phyloP scores from a whole-genome alignment of 1,284 basidiomycete species.

The Amylostereum areolatum region DNA sequence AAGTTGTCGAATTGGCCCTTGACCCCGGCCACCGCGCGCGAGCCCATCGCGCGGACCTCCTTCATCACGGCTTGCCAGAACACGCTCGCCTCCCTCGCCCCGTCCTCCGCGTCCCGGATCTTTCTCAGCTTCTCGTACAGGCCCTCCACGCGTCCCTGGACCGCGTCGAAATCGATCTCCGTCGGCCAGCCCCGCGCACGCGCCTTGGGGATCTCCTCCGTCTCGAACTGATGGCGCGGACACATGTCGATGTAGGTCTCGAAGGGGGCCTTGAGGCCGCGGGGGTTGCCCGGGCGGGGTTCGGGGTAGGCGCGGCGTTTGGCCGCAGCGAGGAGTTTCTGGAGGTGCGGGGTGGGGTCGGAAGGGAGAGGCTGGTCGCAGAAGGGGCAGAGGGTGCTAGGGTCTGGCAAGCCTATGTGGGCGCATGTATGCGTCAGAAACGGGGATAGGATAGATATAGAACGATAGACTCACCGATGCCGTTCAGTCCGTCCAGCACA shows the following conservation, averaged over 20 bases:
- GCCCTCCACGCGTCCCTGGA: conserved; percentile 45
- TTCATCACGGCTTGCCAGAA: conserved; percentile 65
- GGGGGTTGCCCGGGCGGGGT: conserved; percentile 61
- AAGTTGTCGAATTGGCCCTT: conserved; percentile 70
- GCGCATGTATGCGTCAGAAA: conserved; percentile 24
- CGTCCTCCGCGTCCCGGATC: conserved; percentile 12
- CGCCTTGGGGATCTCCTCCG: conserved; percentile 62
- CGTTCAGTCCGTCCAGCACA: neutral
- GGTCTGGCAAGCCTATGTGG: conserved; percentile 44
- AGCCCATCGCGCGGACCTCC: conserved; percentile 57
- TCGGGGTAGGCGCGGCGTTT: conserved; percentile 48
- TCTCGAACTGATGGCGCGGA: conserved; percentile 72
- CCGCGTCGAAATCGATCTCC: conserved; percentile 52
- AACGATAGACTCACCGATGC: conserved; percentile 1
- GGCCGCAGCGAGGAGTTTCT: conserved; percentile 44
- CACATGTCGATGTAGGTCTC: conserved; percentile 60
- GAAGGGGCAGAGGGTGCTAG: conserved; percentile 66
- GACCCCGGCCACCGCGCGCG: conserved; percentile 57
- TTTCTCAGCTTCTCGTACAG: conserved; percentile 24
- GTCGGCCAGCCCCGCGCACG: conserved; percentile 68
- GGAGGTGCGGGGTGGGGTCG: conserved; percentile 54
- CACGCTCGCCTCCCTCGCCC: conserved; percentile 43
- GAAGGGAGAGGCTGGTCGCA: conserved; percentile 65
- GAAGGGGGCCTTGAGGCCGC: conserved; percentile 62
- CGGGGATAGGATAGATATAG: neutral